Evolutionary conservation across 805 yeast species (phyloP).

Genomic region (Ascoidea tarda): DNA sequence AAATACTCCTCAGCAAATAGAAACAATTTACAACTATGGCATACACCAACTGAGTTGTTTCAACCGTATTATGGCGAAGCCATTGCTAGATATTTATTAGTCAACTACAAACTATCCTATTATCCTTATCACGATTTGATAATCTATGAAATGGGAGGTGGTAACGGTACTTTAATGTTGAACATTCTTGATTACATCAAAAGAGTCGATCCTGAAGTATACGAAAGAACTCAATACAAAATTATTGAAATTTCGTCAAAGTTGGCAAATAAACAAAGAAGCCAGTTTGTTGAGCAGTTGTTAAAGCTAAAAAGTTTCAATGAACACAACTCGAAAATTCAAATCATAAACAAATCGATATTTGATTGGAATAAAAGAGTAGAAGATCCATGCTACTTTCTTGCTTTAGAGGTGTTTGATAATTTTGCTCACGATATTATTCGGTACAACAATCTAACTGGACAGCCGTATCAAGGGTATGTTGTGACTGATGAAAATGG

Average conservation of each 20-base stretch:
- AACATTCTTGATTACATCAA: slow-evolving; percentile 56
- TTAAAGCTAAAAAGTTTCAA: slow-evolving; percentile 9
- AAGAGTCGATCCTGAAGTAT: slow-evolving; percentile 57
- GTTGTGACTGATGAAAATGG: slow-evolving; percentile 61
- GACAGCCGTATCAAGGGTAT: slow-evolving; percentile 63
- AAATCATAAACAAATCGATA: slow-evolving; percentile 59
- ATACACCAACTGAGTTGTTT: slow-evolving; percentile 79
- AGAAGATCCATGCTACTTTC: slow-evolving; percentile 55
- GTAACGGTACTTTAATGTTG: slow-evolving; percentile 76
- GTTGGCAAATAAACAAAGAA: slow-evolving; percentile 42
- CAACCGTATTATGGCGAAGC: slow-evolving; percentile 80
- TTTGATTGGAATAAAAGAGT: slow-evolving; percentile 56
- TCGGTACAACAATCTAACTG: slow-evolving; percentile 54
- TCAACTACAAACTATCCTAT: slow-evolving; percentile 51
- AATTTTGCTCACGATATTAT: slow-evolving; percentile 74
- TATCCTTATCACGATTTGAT: slow-evolving; percentile 60
- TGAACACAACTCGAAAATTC: slow-evolving; percentile 42
- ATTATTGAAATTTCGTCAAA: slow-evolving; percentile 59
- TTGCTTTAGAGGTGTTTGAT: slow-evolving; percentile 76
- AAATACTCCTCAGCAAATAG: slow-evolving; percentile 26
- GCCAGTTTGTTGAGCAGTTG: slow-evolving; percentile 12
- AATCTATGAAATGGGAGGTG: slow-evolving; percentile 83
- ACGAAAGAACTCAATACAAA: slow-evolving; percentile 48
- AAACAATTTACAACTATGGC: slow-evolving; percentile 56
- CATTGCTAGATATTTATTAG: slow-evolving; percentile 64